Evolutionary conservation across 2,329 filamentous ascomycete species (phyloP).

Genomic region (Bisporella sp.): DNA sequence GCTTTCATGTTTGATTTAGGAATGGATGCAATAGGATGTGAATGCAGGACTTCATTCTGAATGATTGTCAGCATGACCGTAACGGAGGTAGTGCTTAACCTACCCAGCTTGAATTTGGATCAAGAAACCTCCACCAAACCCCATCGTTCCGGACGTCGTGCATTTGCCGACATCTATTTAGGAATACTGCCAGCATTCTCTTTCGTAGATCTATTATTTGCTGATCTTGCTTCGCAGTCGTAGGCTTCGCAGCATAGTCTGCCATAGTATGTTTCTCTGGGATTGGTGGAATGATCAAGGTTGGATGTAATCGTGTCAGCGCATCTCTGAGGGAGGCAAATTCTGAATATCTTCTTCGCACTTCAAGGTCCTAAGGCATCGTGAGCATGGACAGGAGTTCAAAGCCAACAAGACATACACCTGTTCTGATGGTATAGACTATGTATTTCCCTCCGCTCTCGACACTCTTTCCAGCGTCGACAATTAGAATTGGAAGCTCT

Average conservation of each 20-base stretch:
- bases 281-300: constrained; percentile 90
- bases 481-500: constrained; percentile 82
- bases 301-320: constrained; percentile 86
- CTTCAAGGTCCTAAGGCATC: constrained; percentile 72
- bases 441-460: constrained; percentile 92
- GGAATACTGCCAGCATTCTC: constrained; percentile 91
- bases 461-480: constrained; percentile 88
- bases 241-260: constrained; percentile 96
- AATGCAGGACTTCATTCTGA: constrained; percentile 90
- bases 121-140: constrained; percentile 95
- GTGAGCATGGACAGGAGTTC: constrained; percentile 11
- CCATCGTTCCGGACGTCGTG: constrained; percentile 86
- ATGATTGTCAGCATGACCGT: constrained; percentile 14
- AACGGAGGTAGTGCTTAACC: constrained; percentile 25
- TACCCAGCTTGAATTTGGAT: constrained; percentile 98
- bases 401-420: constrained; percentile 44
- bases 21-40: constrained; percentile 81
- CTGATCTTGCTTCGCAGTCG: constrained; percentile 94
- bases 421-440: constrained; percentile 93
- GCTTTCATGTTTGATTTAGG: constrained; percentile 93
- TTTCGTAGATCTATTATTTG: constrained; percentile 95
- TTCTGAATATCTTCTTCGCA: constrained; percentile 91
- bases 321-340: constrained; percentile 88
- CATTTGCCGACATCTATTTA: constrained; percentile 92
- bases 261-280: constrained; percentile 99